Base-by-base conservation (phyloP, 805 yeast species). In the Pichia cephalocereana region DNA sequence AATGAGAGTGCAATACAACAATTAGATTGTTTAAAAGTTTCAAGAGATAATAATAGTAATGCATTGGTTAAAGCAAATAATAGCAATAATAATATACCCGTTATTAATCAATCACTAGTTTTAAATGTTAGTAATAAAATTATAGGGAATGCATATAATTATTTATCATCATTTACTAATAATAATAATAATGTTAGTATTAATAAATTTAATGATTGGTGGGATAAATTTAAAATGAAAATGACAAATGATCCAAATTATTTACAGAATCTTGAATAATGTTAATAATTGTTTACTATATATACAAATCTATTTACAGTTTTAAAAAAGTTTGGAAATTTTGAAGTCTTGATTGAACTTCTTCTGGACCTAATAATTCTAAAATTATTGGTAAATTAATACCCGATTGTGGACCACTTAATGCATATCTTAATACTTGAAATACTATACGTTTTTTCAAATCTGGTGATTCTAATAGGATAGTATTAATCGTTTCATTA, bases 81-180 rank as follows among this genome's bases (percentile, higher is more conserved):
- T 23, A 23, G 26, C 6, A 55, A 62, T 10, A 63, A 48, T 57
- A 60, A 54, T 6, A 50, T 48, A 17, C 46, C 54, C 1, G 56
- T 58, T 6, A 26, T 36, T 3, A 44, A 56, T 5, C 61, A 56
- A 43, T 56, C 56, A 11, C 63, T 62, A 40, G 54, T 65, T 2
- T 84, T 88, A 2, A 67, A 68, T 0, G 64, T 91, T 49, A 96
- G 97, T 2, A 86, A 85, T 52, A 86, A 86, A 61, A 88, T 93
- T 49, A 95, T 93, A 19, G 82, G 82, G 38, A 88, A 93, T 64
- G 97, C 97, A 2, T 93, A 91, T 67, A 90, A 93, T 61, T 93
- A 77, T 62, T 66, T 91, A 44, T 80, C 95, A 2, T 86, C 97
- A n/a, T 91, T 90, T 62, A 76, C 88, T 8, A 96, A 88, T 59